Percentiles rank a stretch among this genome's conserved stretches.
phyloP scores from a whole-genome alignment of 805 yeast genomes.

The Ogataea nonfermentans region DNA sequence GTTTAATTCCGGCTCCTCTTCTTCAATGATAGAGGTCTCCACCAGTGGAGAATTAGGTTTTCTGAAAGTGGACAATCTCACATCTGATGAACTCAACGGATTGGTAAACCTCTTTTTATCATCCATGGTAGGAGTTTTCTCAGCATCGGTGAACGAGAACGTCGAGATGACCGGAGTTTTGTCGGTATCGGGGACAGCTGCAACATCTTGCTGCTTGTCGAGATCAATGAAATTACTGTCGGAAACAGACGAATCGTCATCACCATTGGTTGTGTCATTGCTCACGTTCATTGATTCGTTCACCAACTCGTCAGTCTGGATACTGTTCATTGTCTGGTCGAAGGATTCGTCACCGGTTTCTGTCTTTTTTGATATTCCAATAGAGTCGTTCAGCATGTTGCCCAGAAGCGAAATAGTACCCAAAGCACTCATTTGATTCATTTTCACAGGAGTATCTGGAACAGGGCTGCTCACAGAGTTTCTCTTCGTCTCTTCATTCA shows the following conservation, averaged over 20 bases:
- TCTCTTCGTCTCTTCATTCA: not conserved
- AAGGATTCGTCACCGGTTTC: constrained; percentile 9
- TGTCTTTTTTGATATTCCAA: constrained; percentile 11
- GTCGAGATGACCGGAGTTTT: constrained; percentile 13
- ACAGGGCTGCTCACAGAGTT: constrained; percentile 1
- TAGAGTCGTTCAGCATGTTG: constrained; percentile 13
- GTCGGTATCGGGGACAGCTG: constrained; percentile 6
- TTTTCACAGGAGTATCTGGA: constrained; percentile 3
- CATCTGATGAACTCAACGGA: constrained; percentile 18
- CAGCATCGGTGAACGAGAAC: constrained; percentile 17
- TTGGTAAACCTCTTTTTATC: constrained; percentile 22
- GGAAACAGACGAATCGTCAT: constrained; percentile 23
- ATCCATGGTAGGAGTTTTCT: constrained; percentile 23
- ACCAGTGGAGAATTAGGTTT: constrained; percentile 19
- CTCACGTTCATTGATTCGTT: constrained; percentile 4
- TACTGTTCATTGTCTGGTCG: constrained; percentile 15
- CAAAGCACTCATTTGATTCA: constrained; percentile 1
- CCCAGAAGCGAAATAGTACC: constrained; percentile 14
- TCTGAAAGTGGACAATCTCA: constrained; percentile 17
- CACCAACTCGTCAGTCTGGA: constrained; percentile 16
- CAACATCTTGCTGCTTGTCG: constrained; percentile 14
- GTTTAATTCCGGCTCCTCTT: constrained; percentile 18
- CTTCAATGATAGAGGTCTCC: constrained; percentile 23
- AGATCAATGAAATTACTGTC: constrained; percentile 26
- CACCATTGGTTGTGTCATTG: constrained; percentile 6